phyloP scores from a whole-genome alignment of 176 grass and related monocot species.

The Juncus effusus region DNA sequence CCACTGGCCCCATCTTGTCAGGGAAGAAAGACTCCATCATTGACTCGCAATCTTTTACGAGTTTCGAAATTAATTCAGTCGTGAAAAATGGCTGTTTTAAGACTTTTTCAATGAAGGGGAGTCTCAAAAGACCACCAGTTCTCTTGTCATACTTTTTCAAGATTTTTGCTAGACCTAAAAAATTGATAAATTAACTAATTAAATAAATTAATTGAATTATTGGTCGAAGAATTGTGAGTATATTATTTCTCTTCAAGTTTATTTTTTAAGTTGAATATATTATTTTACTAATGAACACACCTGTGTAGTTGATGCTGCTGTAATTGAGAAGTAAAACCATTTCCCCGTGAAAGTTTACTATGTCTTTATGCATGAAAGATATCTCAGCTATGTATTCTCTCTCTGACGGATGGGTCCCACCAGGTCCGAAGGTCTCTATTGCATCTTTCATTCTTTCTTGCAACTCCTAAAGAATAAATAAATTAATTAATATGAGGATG shows the following conservation, averaged over 20 bases:
- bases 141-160: constrained; percentile 95
- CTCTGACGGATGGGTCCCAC: constrained; percentile 2
- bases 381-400: constrained; percentile 36
- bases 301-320: constrained; percentile 79
- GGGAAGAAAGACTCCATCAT: constrained; percentile 65
- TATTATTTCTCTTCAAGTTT: not conserved
- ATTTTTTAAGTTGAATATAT: not conserved
- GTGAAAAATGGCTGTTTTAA: constrained; percentile 87
- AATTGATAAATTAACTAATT: not conserved
- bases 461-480: constrained; percentile 36
- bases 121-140: constrained; percentile 59
- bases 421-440: constrained; percentile 18
- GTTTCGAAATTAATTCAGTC: constrained; percentile 59
- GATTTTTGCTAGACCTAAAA: constrained; percentile 65
- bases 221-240: not conserved
- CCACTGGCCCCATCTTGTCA: constrained; percentile 15
- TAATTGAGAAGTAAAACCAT: constrained; percentile 86
- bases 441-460: constrained; percentile 48
- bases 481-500: too few relatives aligned
- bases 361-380: constrained; percentile 43
- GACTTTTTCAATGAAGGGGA: constrained; percentile 66
- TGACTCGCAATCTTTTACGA: constrained; percentile 72
- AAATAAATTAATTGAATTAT: not conserved
- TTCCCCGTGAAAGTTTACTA: constrained; percentile 79
- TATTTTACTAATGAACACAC: not conserved